A percentile compares a stretch with the other conserved stretches of the same genome.
Evolutionary conservation across 306 rosid genomes (phyloP).

Genomic region (Spatholobus suberectus): DNA sequence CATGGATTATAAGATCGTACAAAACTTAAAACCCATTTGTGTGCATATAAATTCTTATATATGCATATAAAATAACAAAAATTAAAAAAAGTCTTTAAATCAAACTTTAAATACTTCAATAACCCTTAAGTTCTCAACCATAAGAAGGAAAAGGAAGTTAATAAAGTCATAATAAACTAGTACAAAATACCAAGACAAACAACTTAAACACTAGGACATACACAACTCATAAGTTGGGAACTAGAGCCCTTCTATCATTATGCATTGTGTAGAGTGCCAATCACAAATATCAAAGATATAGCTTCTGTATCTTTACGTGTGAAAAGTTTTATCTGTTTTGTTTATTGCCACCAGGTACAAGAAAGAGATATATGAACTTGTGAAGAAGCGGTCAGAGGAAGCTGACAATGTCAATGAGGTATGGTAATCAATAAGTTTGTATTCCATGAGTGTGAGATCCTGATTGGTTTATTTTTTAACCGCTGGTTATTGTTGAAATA

Average conservation of each 20-base stretch:
- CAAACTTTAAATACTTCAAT: background rate
- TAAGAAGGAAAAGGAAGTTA: too few species aligned
- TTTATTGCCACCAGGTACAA: conserved; percentile 65
- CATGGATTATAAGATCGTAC: too few species aligned
- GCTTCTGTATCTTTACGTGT: background rate
- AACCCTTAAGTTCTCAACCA: too few species aligned
- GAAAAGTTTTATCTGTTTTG: conserved; percentile 23
- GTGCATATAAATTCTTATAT: too few species aligned
- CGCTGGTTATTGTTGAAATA: conserved; percentile 27
- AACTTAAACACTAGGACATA: too few species aligned
- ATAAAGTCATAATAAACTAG: too few species aligned
- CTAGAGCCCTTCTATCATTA: too few species aligned
- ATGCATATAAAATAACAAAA: too few species aligned
- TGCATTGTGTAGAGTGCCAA: too few species aligned
- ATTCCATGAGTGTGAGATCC: conserved; percentile 11
- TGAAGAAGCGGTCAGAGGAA: conserved; percentile 81
- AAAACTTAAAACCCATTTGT: too few species aligned
- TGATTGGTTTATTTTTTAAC: conserved; percentile 12
- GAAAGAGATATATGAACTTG: conserved; percentile 78
- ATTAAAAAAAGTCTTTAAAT: too few species aligned
- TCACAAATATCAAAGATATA: conserved; percentile 18
- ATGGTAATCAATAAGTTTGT: conserved; percentile 45
- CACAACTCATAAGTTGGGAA: background rate
- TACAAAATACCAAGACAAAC: too few species aligned
- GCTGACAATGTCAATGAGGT: conserved; percentile 73